Evolutionary conservation across 1,284 basidiomycete genomes (phyloP), one percentile per base, ranked within the genome.

Genomic region (Sporisorium sorghi): DNA sequence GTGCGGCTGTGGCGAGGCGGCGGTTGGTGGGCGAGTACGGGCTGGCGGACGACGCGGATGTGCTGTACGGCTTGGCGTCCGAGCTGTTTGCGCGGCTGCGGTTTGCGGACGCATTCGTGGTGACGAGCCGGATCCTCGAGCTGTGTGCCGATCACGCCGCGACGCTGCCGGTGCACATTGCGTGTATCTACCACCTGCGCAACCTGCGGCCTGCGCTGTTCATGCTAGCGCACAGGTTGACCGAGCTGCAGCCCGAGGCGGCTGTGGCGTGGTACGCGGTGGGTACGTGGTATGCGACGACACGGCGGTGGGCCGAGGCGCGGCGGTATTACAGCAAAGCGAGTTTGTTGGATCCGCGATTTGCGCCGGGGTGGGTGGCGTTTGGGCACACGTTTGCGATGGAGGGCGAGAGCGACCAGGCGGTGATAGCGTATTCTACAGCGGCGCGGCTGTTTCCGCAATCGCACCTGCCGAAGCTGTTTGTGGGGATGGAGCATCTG

Each of bases 401-500:
- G 69, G 96, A 99, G 85, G 95, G 96, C 17, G 97, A 99, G 96
- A 86, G 75, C 42, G 97, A 99, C 79, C 94, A 97, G 82, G 97
- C 97, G 1, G 93, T 99, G 47, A 97, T 94, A 0, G 95, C 97
- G 1, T 99, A 99, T 86, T 96, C 94, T 14, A 99, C 97, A 0
- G 94, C 93, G 52, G 92, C 94, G 2, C 88, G 95, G 32, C 91
- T 97, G 86, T 98, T 98, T 83, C 92, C 91, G 57, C 94, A 93
- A 15, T 94, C 94, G 1, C 94, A 98, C 85, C 87, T 99, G 7
- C 94, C 97, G 1, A 87, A 95, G 52, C 90, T 97, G 84, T 99
- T 95, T 83, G 93, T 99, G 50, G 97, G 96, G 2, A 98, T 97
- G 93, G 96, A 99, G 83, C 93, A 99, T 77, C 91, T 99, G 49